Evolutionary conservation across 768 basidiomycete species (phyloP).

Genomic region (Mycena metata): DNA sequence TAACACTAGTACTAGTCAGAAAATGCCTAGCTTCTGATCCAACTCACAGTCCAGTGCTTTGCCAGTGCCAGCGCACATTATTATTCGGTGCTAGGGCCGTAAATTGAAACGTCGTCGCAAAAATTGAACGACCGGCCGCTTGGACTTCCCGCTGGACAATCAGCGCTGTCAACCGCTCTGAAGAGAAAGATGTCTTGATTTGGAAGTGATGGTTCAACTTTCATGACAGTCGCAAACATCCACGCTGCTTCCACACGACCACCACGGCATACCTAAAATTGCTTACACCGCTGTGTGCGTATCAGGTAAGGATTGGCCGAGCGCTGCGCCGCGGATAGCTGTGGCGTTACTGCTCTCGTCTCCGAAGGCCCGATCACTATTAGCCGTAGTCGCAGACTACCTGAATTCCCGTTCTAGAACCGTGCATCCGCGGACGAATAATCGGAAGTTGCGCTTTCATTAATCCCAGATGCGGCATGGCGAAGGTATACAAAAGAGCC

Average conservation of each 20-base stretch:
- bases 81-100: too few species aligned
- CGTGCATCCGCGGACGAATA: conserved; percentile 37
- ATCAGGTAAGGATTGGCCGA: conserved; percentile 32
- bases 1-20: background rate
- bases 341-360: conserved; percentile 28
- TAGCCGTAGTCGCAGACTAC: conserved; percentile 25
- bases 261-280: conserved; percentile 17
- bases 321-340: conserved; percentile 27
- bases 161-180: background rate
- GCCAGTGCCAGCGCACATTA: background rate
- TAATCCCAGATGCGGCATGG: conserved; percentile 28
- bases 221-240: conserved; percentile 5
- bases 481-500: conserved; percentile 35
- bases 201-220: conserved; percentile 8
- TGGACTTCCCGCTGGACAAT: background rate
- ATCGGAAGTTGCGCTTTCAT: conserved; percentile 25
- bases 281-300: conserved; percentile 22
- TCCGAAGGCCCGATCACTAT: conserved; percentile 33
- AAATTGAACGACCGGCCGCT: background rate
- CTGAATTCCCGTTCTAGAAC: conserved; percentile 34
- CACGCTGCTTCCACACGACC: conserved; percentile 17
- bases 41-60: background rate
- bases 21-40: background rate
- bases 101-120: background rate
- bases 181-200: background rate